Evolutionary conservation across 192 early-diverging fungal species (phyloP).

Genomic region (Entomortierella lignicola): DNA sequence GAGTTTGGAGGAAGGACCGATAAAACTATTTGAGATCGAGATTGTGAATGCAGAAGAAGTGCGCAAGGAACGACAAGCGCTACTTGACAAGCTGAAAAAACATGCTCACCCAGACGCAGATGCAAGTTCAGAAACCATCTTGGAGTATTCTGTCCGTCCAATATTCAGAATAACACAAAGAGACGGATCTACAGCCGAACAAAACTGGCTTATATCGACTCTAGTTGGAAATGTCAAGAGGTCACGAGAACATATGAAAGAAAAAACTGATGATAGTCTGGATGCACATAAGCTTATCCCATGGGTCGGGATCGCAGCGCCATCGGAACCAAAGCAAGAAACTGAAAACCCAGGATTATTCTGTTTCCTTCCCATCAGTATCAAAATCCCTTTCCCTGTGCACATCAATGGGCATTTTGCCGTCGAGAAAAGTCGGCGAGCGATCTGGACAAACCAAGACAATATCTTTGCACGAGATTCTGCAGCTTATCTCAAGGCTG

Average conservation of each 20-base stretch:
- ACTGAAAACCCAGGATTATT: conserved; percentile 31
- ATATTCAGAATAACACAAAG: conserved; percentile 21
- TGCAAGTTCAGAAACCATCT: neutral
- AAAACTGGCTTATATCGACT: conserved; percentile 29
- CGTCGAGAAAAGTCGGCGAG: conserved; percentile 49
- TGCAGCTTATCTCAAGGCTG: conserved; percentile 26
- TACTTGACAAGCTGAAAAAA: conserved; percentile 14
- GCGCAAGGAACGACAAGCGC: neutral
- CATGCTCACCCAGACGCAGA: neutral
- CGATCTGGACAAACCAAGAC: conserved; percentile 41
- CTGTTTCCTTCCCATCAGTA: conserved; percentile 55
- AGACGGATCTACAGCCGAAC: conserved; percentile 1
- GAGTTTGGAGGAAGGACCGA: neutral
- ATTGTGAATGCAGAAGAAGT: conserved; percentile 36
- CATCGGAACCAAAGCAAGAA: neutral
- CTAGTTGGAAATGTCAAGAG: conserved; percentile 18
- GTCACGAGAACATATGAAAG: conserved; percentile 9
- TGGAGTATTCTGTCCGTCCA: conserved; percentile 21
- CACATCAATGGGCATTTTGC: conserved; percentile 59
- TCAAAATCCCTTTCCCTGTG: conserved; percentile 34
- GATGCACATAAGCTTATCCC: conserved; percentile 43
- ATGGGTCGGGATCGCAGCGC: conserved; percentile 53
- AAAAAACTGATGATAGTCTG: conserved; percentile 8
- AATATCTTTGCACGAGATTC: conserved; percentile 13
- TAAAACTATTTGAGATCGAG: conserved; percentile 29